phyloP scores from a whole-genome alignment of 1,284 basidiomycete genomes.

The Earliella scabrosa region DNA sequence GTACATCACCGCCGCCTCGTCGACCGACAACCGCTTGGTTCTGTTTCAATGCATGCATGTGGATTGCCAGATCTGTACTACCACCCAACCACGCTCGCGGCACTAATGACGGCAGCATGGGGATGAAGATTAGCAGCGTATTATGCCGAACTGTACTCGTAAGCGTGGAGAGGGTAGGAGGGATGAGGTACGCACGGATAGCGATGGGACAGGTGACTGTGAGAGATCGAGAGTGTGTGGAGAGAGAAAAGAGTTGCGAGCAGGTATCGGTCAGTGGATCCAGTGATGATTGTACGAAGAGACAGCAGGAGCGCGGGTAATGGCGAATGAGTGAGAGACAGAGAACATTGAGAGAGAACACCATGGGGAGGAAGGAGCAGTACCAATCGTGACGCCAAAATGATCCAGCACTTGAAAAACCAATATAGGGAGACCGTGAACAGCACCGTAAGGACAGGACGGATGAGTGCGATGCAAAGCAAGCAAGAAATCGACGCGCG shows the following conservation, averaged over 20 bases:
- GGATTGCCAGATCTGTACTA: slow-evolving; percentile 7
- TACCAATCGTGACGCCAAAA: slow-evolving; percentile 18
- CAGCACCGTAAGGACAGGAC: slow-evolving; percentile 24
- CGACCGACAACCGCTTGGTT: too few species aligned
- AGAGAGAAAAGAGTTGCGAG: slow-evolving; percentile 7
- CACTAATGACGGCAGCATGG: background rate
- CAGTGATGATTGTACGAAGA: too few species aligned
- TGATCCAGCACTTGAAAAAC: slow-evolving; percentile 24
- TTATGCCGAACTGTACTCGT: slow-evolving; percentile 23
- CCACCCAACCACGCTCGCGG: slow-evolving; percentile 7
- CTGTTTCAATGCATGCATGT: too few species aligned
- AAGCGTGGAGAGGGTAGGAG: slow-evolving; percentile 7
- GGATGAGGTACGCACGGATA: slow-evolving; percentile 1
- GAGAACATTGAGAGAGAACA: too few species aligned
- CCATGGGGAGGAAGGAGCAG: slow-evolving; percentile 14
- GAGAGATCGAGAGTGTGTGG: background rate
- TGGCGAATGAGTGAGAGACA: slow-evolving; percentile 21
- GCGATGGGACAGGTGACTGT: slow-evolving; percentile 1
- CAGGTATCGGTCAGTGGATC: slow-evolving; percentile 26
- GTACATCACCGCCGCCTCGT: too few species aligned
- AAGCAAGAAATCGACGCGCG: background rate
- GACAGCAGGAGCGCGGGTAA: slow-evolving; percentile 7
- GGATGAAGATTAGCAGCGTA: slow-evolving; percentile 21
- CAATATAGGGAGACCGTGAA: slow-evolving; percentile 9
- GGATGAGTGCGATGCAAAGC: slow-evolving; percentile 8